phyloP scores from a whole-genome alignment of 805 yeast species.

The Wickerhamiella australiensis region DNA sequence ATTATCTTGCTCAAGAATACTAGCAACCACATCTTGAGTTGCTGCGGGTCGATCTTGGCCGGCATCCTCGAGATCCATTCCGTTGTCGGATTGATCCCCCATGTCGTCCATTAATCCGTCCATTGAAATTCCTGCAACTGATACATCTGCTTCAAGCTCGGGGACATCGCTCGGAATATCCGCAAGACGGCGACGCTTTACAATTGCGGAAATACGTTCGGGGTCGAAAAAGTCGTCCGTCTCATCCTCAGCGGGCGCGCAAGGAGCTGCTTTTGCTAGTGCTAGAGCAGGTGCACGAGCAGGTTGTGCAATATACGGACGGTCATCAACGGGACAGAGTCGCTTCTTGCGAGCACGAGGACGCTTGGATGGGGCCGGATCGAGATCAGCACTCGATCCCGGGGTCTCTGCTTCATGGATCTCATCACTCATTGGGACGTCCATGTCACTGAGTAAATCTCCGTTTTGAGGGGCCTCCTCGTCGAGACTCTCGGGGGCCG shows the following conservation, averaged over 20 bases:
- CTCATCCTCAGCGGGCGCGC: background rate
- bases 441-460: background rate
- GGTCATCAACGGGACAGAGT: conserved; percentile 8
- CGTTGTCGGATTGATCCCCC: background rate
- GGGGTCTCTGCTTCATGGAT: conserved; percentile 2
- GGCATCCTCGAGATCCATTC: background rate
- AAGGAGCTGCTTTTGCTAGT: background rate
- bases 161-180: conserved; percentile 9
- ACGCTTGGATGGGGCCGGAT: background rate
- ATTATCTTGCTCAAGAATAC: conserved; percentile 3
- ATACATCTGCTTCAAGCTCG: conserved; percentile 6
- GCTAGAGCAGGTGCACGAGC: conserved; percentile 3
- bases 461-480: background rate
- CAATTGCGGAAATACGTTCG: background rate
- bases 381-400: background rate
- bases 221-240: conserved; percentile 7
- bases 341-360: conserved; percentile 1
- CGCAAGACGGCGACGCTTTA: conserved; percentile 8
- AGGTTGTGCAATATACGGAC: background rate
- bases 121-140: conserved; percentile 9
- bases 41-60: background rate
- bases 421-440: background rate
- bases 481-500: background rate
- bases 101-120: conserved; percentile 7
- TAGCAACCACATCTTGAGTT: conserved; percentile 2